These are phyloP conservation scores for Globisporangium polare DNA, from an alignment of 352 stramenopile genomes.

Conservation along the genomic window DNA sequence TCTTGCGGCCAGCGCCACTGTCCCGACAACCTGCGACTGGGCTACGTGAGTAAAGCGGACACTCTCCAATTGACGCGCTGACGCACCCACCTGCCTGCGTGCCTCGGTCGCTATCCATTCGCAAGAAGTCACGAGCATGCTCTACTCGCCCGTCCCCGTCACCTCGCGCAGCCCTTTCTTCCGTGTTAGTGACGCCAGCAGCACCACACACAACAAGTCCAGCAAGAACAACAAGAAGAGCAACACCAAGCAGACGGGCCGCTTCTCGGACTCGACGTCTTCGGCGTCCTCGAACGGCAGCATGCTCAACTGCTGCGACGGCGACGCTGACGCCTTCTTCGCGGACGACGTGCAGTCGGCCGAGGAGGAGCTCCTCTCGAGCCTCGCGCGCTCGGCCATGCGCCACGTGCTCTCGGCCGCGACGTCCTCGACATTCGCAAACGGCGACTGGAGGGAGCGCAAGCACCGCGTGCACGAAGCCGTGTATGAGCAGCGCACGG, in stretches of 20 bases:
- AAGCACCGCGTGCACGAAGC: background rate
- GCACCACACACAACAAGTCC: background rate
- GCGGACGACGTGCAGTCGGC: background rate
- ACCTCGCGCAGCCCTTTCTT: conserved; percentile 12
- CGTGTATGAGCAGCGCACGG: conserved; percentile 12
- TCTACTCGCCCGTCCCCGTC: conserved; percentile 1
- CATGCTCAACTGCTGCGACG: background rate
- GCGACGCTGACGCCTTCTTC: background rate
- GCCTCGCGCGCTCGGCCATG: conserved; percentile 12
- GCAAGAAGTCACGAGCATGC: conserved; percentile 2
- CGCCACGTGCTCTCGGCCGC: conserved; percentile 11
- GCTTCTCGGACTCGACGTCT: conserved; percentile 11
- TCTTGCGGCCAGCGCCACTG: background rate
- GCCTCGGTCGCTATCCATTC: background rate
- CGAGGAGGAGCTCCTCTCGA: conserved; percentile 12
- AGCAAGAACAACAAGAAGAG: background rate
- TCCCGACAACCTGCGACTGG: background rate
- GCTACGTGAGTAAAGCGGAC: background rate
- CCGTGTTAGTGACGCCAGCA: background rate
- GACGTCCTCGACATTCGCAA: conserved; percentile 2
- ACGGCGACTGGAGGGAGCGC: conserved; percentile 11
- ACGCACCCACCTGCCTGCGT: background rate
- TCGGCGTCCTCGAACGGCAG: conserved; percentile 2
- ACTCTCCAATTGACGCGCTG: conserved; percentile 10
- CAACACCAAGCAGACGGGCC: background rate